Evolutionary conservation across 805 yeast species (phyloP).

Genomic region (Kodamaea lidongshanica): DNA sequence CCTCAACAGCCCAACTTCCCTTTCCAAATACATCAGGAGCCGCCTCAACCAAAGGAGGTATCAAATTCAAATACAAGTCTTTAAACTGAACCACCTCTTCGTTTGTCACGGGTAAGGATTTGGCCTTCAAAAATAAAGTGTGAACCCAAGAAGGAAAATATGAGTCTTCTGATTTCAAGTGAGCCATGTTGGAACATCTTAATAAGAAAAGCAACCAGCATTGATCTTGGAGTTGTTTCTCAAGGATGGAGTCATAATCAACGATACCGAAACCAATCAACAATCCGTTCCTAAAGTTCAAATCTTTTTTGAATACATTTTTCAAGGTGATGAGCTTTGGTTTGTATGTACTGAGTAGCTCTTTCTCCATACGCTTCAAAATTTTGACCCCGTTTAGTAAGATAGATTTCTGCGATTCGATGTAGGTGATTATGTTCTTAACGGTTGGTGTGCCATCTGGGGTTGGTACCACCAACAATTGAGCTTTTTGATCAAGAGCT

Average conservation of each 20-base stretch:
- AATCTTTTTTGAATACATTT: constrained; percentile 50
- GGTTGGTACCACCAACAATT: constrained; percentile 16
- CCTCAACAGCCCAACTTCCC: constrained; percentile 46
- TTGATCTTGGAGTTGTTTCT: constrained; percentile 48
- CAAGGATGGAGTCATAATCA: constrained; percentile 46
- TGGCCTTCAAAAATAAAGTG: constrained; percentile 28
- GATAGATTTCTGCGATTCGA: constrained; percentile 43
- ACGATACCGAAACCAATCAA: constrained; percentile 52
- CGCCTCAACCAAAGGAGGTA: constrained; percentile 41
- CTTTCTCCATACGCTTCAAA: constrained; percentile 41
- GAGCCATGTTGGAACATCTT: constrained; percentile 44
- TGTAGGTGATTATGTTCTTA: constrained; percentile 24
- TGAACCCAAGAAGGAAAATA: constrained; percentile 49
- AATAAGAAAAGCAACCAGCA: constrained; percentile 59
- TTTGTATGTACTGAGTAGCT: constrained; percentile 38
- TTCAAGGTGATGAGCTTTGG: constrained; percentile 48
- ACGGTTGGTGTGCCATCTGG: constrained; percentile 3
- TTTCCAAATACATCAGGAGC: constrained; percentile 53
- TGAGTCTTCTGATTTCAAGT: constrained; percentile 28
- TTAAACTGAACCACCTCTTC: constrained; percentile 52
- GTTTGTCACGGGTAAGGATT: constrained; percentile 37
- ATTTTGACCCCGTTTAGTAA: constrained; percentile 41
- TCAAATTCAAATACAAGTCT: constrained; percentile 47
- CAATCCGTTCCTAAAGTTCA: constrained; percentile 47
- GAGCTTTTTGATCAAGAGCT: constrained; percentile 47